Percentiles rank a stretch among this genome's conserved stretches.
Evolutionary conservation across 2,329 filamentous ascomycete genomes (phyloP).

Genomic region (Sclerotinia minor): DNA sequence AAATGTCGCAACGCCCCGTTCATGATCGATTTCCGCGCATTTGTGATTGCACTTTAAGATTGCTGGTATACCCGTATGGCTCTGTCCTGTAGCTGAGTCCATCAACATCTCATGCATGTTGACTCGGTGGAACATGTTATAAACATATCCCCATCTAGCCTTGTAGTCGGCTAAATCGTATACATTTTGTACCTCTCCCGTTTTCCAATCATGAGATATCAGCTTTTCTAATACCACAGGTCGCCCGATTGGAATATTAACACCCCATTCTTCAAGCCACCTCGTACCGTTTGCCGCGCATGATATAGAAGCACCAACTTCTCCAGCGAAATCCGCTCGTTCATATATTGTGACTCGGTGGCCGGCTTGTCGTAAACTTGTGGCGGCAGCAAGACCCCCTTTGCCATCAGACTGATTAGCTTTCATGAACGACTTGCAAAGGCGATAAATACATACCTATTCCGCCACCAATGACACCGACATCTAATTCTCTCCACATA

Average conservation of each 20-base stretch:
- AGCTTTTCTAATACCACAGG: conserved; percentile 65
- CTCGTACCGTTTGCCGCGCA: conserved; percentile 70
- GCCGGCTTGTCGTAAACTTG: conserved; percentile 54
- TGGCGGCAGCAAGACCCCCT: conserved; percentile 53
- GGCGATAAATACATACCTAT: conserved; percentile 16
- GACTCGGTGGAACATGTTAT: conserved; percentile 68
- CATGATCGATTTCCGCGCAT: conserved; percentile 48
- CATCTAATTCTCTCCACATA: conserved; percentile 20
- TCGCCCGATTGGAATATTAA: conserved; percentile 63
- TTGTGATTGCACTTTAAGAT: conserved; percentile 55
- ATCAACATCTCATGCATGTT: conserved; percentile 69
- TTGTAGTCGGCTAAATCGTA: conserved; percentile 67
- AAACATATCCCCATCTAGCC: conserved; percentile 55
- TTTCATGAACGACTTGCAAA: not conserved
- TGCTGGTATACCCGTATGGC: conserved; percentile 55
- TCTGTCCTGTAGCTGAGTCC: conserved; percentile 56
- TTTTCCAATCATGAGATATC: conserved; percentile 70
- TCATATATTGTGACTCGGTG: conserved; percentile 65
- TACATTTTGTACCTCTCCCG: conserved; percentile 63
- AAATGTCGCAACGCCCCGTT: conserved; percentile 48
- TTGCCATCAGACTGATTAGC: not conserved
- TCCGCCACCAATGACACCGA: conserved; percentile 25
- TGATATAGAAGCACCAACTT: conserved; percentile 66
- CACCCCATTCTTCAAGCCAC: conserved; percentile 68
- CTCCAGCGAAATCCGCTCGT: conserved; percentile 63